Percentiles rank a stretch among this genome's conserved stretches.
phyloP scores from a whole-genome alignment of 768 basidiomycete genomes.

The Suillus bovinus region DNA sequence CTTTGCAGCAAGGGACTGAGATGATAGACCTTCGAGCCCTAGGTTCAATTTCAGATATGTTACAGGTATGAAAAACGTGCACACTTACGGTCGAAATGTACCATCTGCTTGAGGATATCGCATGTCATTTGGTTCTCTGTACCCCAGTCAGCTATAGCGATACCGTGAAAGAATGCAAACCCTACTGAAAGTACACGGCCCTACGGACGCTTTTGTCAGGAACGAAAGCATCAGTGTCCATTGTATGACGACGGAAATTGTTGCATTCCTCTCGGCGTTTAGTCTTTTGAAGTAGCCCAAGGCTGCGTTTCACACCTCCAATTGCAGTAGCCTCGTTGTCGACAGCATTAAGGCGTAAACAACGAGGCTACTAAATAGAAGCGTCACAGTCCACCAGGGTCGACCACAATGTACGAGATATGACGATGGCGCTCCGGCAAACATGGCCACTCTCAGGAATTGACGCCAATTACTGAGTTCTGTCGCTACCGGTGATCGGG shows the following conservation, averaged over 20 bases:
- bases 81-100: background rate
- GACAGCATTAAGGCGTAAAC: background rate
- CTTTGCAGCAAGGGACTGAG: background rate
- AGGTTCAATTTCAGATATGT: background rate
- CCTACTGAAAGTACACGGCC: background rate
- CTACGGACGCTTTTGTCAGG: background rate
- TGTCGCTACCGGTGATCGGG: background rate
- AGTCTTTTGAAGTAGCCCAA: background rate
- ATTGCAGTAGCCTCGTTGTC: background rate
- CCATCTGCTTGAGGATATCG: background rate
- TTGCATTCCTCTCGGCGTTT: too few species aligned
- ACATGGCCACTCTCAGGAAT: background rate
- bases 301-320: background rate
- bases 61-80: background rate
- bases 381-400: background rate
- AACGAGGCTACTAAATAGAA: background rate
- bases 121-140: background rate
- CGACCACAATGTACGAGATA: background rate
- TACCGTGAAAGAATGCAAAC: background rate
- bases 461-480: background rate
- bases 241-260: background rate
- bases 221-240: background rate
- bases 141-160: background rate
- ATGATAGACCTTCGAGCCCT: background rate
- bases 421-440: background rate